Evolutionary conservation across 371 early-diverging fungal genomes (phyloP).

Genomic region (Nosema muscidifuracis): DNA sequence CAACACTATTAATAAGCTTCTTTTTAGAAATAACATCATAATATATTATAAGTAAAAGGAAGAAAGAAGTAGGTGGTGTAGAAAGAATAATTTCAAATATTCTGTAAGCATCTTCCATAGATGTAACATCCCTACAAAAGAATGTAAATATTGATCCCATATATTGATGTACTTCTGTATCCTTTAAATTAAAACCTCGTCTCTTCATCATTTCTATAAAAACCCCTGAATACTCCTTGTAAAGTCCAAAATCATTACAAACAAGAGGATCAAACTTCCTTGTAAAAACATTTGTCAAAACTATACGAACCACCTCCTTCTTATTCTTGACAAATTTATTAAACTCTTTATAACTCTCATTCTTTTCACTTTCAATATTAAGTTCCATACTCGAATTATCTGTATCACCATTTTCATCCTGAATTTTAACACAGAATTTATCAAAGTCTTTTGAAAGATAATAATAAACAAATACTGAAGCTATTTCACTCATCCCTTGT

Average conservation of each 20-base stretch:
- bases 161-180: slow-evolving; percentile 24
- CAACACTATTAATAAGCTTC: slow-evolving; percentile 8
- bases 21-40: slow-evolving; percentile 26
- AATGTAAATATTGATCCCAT: slow-evolving; percentile 55
- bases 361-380: too few relatives aligned
- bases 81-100: slow-evolving; percentile 47
- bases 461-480: slow-evolving; percentile 44
- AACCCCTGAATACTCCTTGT: slow-evolving; percentile 38
- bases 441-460: slow-evolving; percentile 35
- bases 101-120: slow-evolving; percentile 40
- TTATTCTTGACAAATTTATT: slow-evolving; percentile 16
- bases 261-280: slow-evolving; percentile 46
- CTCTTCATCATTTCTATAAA: slow-evolving; percentile 56
- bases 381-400: too few relatives aligned
- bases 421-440: neutral
- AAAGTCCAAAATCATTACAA: slow-evolving; percentile 46
- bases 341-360: neutral
- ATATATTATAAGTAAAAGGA: slow-evolving; percentile 43
- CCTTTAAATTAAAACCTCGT: slow-evolving; percentile 28
- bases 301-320: neutral
- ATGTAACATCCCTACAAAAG: slow-evolving; percentile 38
- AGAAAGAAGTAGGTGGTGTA: slow-evolving; percentile 35
- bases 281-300: slow-evolving; percentile 42
- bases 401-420: too few relatives aligned
- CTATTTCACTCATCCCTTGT: slow-evolving; percentile 60